Percentiles rank a stretch among this genome's conserved stretches.
Evolutionary conservation across 176 grass and related monocot species (phyloP).

Genomic region (Cenchrus purpureus): DNA sequence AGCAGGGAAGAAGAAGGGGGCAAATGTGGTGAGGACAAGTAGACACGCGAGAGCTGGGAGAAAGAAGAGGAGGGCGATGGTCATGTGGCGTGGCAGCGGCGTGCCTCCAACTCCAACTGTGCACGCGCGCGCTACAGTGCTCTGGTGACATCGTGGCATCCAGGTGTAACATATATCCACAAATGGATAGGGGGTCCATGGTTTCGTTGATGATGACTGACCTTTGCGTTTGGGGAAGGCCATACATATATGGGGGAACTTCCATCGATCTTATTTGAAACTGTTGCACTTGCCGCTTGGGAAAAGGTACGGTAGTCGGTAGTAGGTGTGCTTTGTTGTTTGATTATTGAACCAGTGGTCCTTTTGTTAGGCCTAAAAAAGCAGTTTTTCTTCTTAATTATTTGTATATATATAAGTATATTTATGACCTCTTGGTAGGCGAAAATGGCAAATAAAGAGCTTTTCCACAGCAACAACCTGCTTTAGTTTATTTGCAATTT

Average conservation of each 20-base stretch:
- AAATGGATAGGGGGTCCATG: not conserved
- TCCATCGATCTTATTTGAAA: not conserved
- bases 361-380: not conserved
- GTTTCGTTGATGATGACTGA: not conserved
- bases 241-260: not conserved
- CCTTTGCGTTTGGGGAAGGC: not conserved
- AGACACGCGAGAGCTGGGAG: not conserved
- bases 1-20: too few relatives aligned
- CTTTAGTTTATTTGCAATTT: not conserved
- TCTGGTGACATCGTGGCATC: not conserved
- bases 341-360: not conserved
- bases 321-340: not conserved
- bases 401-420: too few relatives aligned
- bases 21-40: not conserved
- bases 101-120: not conserved
- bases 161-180: constrained; percentile 11
- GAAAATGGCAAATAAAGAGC: not conserved
- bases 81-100: not conserved
- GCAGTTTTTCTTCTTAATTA: too few relatives aligned
- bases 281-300: not conserved
- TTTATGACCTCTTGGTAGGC: not conserved
- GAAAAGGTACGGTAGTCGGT: too few relatives aligned
- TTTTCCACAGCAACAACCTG: not conserved
- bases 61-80: not conserved
- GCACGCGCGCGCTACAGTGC: not conserved